Base-by-base conservation (phyloP, 306 rosid species). In the Sicyos baderoa region DNA sequence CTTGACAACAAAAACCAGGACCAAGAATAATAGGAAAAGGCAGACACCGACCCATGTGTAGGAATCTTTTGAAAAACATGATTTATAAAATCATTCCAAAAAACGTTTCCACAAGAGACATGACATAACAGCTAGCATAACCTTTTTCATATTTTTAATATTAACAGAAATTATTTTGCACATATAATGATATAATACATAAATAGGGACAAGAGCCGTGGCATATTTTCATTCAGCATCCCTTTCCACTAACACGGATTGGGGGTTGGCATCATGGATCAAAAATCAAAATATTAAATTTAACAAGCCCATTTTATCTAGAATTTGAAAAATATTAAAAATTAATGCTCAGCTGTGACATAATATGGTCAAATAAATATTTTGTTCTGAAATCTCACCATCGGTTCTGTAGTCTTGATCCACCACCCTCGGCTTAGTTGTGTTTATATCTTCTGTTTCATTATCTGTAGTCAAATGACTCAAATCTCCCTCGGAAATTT, bases 401-500 rank as follows among this genome's bases (percentile, higher is more conserved):
- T 77, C 78, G 53, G 27, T 82, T 74, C 88, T 93, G 84, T 78
- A 76, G 77, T 82, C 92, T 62, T 66, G 81, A 76, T 72, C 79
- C 55, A 54, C 64, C 72, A 73, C 77, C 74, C 72, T 81, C 27
- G 86, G 91, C 76, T 91, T 87, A 62, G 74, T 81, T 58, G 19
- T 25, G 44, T 27, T 58, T 58, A 58, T 58, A 11, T 58, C 64
- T 25, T 58, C 18, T 25, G 42, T 58, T 58, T 9, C 18, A 58
- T 25, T 27, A 12, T 40, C 44, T 29, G 75, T 74, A 79, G 66
- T 87, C 72, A 13, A 82, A 72, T 85, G 74, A 79, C 62, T 87
- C 72, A 13, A 82, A 72, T 85, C 90, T 25, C 85, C 88, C 77
- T 85, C 90, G 47, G 74, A 53, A 32, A 85, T 60, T 81, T 89